Evolutionary conservation across 345 rosid genomes (phyloP).

Genomic region (Populus tremula): DNA sequence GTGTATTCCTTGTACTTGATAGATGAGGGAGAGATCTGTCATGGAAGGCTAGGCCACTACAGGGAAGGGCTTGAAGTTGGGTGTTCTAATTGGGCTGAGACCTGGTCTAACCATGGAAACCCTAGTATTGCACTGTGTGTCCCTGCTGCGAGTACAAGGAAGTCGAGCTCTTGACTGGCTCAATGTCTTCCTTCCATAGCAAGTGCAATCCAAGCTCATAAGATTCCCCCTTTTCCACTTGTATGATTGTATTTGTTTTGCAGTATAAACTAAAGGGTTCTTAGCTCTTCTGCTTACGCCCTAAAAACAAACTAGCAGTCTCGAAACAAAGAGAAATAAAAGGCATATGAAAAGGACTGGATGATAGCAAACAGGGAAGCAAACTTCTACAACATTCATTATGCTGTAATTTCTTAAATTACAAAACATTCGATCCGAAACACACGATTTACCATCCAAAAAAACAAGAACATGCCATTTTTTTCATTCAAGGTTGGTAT

Average conservation of each 20-base stretch:
- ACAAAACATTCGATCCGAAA: too few species aligned
- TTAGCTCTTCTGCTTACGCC: background rate
- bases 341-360: too few species aligned
- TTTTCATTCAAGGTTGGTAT: conserved; percentile 73
- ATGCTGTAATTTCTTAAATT: background rate
- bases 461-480: background rate
- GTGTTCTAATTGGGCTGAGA: conserved; percentile 76
- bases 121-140: conserved; percentile 59
- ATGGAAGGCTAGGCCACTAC: conserved; percentile 52
- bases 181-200: background rate
- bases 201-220: background rate
- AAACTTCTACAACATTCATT: background rate
- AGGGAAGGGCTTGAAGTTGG: conserved; percentile 83
- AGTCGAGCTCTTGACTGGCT: background rate
- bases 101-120: conserved; percentile 84
- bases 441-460: background rate
- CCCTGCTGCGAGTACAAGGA: background rate
- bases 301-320: background rate
- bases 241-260: background rate
- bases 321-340: too few species aligned
- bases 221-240: background rate
- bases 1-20: conserved; percentile 63
- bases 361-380: background rate
- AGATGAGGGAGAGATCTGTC: conserved; percentile 61
- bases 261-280: background rate